Evolutionary conservation across 805 yeast species (phyloP), one percentile per base, ranked within the genome.

Genomic region (Kregervanrija pseudodelftensis): DNA sequence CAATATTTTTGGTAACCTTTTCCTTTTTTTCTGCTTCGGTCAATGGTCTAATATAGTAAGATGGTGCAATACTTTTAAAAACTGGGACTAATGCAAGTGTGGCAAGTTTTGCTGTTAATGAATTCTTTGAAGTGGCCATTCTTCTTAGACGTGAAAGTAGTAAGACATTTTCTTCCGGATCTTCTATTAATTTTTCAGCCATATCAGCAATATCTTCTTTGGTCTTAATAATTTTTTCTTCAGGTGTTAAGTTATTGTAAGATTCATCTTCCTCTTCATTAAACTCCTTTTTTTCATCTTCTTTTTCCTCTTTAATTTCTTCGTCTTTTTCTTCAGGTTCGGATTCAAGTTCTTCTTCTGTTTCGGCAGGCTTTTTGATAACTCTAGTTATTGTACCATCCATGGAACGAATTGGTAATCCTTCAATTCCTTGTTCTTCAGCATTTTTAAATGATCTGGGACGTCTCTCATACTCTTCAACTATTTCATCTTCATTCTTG

Each of bases 191-290:
- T 36, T 75, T 74, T 35, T 86, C 85, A 1, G 95, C 96, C 40
- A 82, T 63, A 14, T 76, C 79, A 0, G 98, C 96, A 36, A 93
- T 76, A 44, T 85, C 86, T 64, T 89, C 97, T 56, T 89, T 85
- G 36, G 85, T 68, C 46, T 76, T 73, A 7, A 72, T 53, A 22
- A 86, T 67, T 44, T 70, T 71, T 59, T 84, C 84, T 45, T 62
- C 66, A 1, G 79, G 77, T 0, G 76, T 55, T 11, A 74, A 56
- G 7, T 67, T 72, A 0, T 76, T 69, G 48, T 79, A 78, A 17
- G 61, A 65, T 8, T 53, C 64, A 14, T 63, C 67, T 13, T 57
- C 61, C 16, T 54, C 60, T 30, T 61, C 64, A 30, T 56, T 56
- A 30, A 47, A 55, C 4, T 33, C 38, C 5, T 44, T 51, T 16